Evolutionary conservation across 2,329 filamentous ascomycete genomes (phyloP), one percentile per base, ranked within the genome.

Genomic region (Pseudocercospora crystallina): DNA sequence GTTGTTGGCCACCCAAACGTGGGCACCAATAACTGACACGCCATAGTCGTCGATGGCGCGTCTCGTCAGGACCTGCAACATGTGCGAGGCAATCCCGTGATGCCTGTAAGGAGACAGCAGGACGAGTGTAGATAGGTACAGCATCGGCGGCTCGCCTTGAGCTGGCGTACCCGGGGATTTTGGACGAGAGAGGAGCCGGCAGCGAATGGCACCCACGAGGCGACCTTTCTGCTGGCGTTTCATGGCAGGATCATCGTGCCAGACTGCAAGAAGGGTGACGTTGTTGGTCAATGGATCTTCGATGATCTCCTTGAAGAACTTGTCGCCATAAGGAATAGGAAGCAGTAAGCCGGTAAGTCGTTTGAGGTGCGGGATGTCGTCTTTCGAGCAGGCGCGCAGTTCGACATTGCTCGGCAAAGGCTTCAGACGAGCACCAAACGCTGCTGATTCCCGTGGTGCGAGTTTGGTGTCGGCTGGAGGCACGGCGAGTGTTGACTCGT

Each of bases 1-100:
- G 13, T 76, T 72, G 49, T 85, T 85, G 15, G 76, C 77, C 58
- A 83, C 81, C 75, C 84, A 85, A 1, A 85, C 82, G 65, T 86
- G 83, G 9, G 83, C 83, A 2, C 79, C 81, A 14, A 85, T 75
- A 11, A 69, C 72, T 9, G 66, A 68, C 20, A 80, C 75, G 20
- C 75, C 74, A 55, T 82, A 78, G 48, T 76, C 69, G 30, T 72
- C 70, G 4, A 77, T 72, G 8, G 67, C 69, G 4, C 58, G 60
- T 14, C 50, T 54, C 9, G 60, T 59, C 9, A 78, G 58, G 2
- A 57, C 56, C 4, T 70, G 62, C 7, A 86, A 69, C 20, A 85
- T 68, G 13, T 77, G 74, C 9, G 78, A 73, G 2, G 82, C 83
- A 17, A 85, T 74, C 0, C 82, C 82, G 51, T 77, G 73, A 1